phyloP scores from a whole-genome alignment of 2,329 filamentous ascomycete species.

The Byssochlamys sp. region DNA sequence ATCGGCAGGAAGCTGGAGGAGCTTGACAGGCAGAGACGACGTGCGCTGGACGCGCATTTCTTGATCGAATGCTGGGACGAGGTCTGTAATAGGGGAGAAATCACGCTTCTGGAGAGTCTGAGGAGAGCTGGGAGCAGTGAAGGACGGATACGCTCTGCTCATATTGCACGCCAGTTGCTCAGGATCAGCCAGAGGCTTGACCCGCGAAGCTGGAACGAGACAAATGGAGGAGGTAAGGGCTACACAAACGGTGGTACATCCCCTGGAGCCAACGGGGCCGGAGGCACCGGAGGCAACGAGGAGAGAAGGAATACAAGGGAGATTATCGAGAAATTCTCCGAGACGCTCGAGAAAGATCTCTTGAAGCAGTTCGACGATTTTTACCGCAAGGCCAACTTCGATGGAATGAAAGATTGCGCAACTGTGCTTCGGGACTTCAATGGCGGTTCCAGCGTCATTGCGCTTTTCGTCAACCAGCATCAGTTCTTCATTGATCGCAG shows the following conservation, averaged over 20 bases:
- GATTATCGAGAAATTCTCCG: constrained; percentile 90
- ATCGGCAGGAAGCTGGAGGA: constrained; percentile 92
- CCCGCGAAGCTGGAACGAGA: constrained; percentile 57
- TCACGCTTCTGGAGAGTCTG: constrained; percentile 80
- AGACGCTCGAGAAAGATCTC: constrained; percentile 88
- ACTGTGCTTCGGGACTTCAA: constrained; percentile 92
- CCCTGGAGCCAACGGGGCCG: constrained; percentile 38
- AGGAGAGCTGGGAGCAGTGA: constrained; percentile 75
- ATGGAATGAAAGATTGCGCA: constrained; percentile 95
- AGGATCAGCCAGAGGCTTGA: constrained; percentile 89
- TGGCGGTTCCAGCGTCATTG: constrained; percentile 88
- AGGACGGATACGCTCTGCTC: constrained; percentile 85
- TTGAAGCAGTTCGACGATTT: constrained; percentile 95
- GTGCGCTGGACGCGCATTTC: constrained; percentile 88
- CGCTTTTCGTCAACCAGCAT: constrained; percentile 94
- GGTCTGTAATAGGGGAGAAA: constrained; percentile 77
- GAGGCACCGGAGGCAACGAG: constrained; percentile 40
- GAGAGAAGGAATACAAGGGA: constrained; percentile 61
- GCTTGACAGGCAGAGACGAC: constrained; percentile 78
- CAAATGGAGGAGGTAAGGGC: constrained; percentile 46
- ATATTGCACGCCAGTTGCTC: constrained; percentile 86
- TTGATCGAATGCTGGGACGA: constrained; percentile 95
- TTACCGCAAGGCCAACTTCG: constrained; percentile 87
- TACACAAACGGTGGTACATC: constrained; percentile 15
- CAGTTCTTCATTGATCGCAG: constrained; percentile 97